Percentiles rank a stretch among this genome's conserved stretches.
These are phyloP conservation scores for Aspergillus novoparasiticus DNA, from an alignment of 2,329 filamentous ascomycete species.

Conservation along the genomic window DNA sequence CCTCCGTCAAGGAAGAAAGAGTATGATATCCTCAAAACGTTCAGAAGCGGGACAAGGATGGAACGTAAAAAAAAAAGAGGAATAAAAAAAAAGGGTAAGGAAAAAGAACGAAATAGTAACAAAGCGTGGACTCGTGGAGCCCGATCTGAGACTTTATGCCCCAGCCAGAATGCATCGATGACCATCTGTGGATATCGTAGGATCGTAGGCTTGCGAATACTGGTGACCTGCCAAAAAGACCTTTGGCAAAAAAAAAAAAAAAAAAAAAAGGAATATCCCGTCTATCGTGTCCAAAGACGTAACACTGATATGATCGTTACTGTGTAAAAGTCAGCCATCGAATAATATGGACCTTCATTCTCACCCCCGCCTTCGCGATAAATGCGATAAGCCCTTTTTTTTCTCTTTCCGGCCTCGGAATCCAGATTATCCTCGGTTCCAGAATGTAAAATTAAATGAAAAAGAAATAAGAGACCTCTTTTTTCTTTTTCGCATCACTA, in stretches of 20 bases:
- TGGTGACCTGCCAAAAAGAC: constrained; percentile 13
- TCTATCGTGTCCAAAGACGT: constrained; percentile 1
- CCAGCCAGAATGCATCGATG: background rate
- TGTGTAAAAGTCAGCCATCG: background rate
- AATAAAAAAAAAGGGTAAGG: background rate
- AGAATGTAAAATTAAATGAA: background rate
- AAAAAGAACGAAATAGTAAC: constrained; percentile 8
- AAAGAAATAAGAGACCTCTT: background rate
- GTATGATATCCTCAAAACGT: background rate
- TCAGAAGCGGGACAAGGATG: background rate
- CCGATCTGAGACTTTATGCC: background rate
- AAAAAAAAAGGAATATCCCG: constrained; percentile 11
- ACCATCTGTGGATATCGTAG: background rate
- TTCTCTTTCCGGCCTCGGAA: background rate
- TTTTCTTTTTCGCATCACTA: background rate
- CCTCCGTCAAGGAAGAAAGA: background rate
- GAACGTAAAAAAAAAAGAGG: constrained; percentile 1
- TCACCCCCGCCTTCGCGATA: background rate
- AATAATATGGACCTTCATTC: constrained; percentile 1
- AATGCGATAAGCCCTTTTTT: background rate
- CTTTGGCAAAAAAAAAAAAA: constrained; percentile 14
- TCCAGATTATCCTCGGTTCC: background rate
- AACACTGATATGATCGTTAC: background rate
- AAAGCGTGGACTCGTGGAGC: background rate
- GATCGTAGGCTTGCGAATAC: constrained; percentile 12